Evolutionary conservation across 306 rosid species (phyloP), one percentile per base, ranked within the genome.

Genomic region (Fagus crenata): DNA sequence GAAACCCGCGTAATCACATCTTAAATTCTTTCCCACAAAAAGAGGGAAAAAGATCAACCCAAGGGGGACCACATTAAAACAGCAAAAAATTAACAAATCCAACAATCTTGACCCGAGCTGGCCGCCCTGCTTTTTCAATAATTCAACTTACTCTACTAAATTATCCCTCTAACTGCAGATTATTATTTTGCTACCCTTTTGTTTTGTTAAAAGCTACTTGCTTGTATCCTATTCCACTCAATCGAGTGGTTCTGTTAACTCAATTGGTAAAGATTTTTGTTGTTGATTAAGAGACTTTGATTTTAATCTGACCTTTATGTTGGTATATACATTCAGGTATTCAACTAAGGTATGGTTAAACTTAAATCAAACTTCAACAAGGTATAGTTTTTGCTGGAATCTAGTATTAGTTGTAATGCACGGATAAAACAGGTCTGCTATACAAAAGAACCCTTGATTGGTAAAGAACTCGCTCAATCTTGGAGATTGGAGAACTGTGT

Each of bases 61-160:
- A 67, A 49, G 72, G 85, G 85, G 90, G 75, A 73, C 88, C 86
- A 69, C 28, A 61, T 6, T 49, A 65, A 75, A 75, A 81, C 78
- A 76, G 11, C 65, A 77, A 39, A 81, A 71, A 61, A 59, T 81
- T 70, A 68, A 69, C 40, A 71, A 82, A 64, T 70, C 77, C 43
- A 17, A 70, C 56, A 17, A 69, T 1, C 42, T 83, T 88, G 85
- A 79, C 84, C 55, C 36, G 46, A 49, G 28, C n/a, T 67, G 78
- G 72, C 86, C 76, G 41, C 56, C 81, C 76, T 59, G 63, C 53
- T 59, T 80, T 78, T 84, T 71, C 83, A 85, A 79, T 83, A 35
- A 86, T 90, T 81, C 82, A 80, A 64, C 11, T 59, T 69, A 60
- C 69, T 80, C 40, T 51, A 11, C 37, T 55, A 35, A 3, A 68